Evolutionary conservation across 2,329 filamentous ascomycete species (phyloP), one percentile per base, ranked within the genome.

Genomic region (Phaeophleospora eucalypticola): DNA sequence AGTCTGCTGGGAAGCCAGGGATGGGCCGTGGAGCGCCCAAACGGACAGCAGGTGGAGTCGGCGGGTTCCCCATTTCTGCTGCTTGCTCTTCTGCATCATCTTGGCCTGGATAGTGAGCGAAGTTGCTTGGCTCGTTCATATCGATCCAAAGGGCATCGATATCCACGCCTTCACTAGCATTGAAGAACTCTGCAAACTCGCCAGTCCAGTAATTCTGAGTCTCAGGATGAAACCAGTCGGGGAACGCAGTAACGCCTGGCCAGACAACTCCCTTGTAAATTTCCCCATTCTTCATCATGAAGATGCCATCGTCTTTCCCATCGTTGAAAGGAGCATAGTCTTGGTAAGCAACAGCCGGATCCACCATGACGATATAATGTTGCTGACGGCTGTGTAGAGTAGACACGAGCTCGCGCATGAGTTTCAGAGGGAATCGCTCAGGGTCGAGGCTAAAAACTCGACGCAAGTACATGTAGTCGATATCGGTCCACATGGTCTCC

Each of bases 61-160:
- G 86, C 16, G 87, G 82, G 47, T 72, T 77, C 2, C 69, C 68
- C 27, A 71, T 65, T 2, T 65, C 59, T 16, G 59, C 56, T 4
- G 69, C 69, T 47, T 42, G 15, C 21, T 36, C 39, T 10, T 67
- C 58, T 4, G 57, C 56, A 16, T 65, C 62, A 51, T 68, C 61
- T 54, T 57, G 45, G 58, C 68, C 65, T 14, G 65, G 63, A 67
- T 51, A 73, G 56, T 69, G 8, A 62, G 65, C 58, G 67, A 83
- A 86, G 20, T 75, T 81, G 17, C 72, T 70, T 0, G 77, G 77
- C 58, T 82, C 80, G 21, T 76, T 78, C 80, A 85, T 80, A 57
- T 88, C 85, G 54, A 87, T 87, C 83, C 61, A 64, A 1, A 91
- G 71, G 1, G 79, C 87, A 51, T 91, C 87, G 40, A 91, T 84